Evolutionary conservation across 2,329 filamentous ascomycete genomes (phyloP), one percentile per base, ranked within the genome.

Genomic region (Calonectria henricotiae): DNA sequence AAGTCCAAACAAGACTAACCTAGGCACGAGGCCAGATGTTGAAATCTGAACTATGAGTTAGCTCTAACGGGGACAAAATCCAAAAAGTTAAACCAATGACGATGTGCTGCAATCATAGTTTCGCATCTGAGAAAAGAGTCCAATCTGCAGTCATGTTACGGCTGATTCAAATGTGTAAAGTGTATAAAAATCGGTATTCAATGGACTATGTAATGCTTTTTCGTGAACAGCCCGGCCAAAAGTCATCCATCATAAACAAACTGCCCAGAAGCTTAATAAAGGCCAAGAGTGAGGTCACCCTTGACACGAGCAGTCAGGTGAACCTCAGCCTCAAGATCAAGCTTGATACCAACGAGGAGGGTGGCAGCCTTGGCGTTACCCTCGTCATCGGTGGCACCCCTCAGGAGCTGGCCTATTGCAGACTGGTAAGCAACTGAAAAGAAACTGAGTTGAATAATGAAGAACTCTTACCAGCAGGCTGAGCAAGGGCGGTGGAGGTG

Each of bases 331-430:
- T 58, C 51, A 7, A 58, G 51, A 20, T 58, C 51, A 20, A 58
- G 51, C 51, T 58, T 58, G 32, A 58, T 17, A 27, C 51, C 51
- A 25, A 58, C 51, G 12, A 58, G 51, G 12, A 58, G 51, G 51
- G 51, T 58, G 51, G 51, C 51, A 39, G 51, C 51, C 51, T 58
- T 58, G 51, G 51, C 51, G 32, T 58, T 58, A 32, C 51, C 51
- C 32, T 58, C 51, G 15, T 58, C 51, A 7, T 58, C 51, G 20
- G 51, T 58, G 20, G 51, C 51, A 27, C 51, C 51, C 6, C 20
- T 15, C n/a, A 58, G 51, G 6, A 58, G 51, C 51, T 58, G 51
- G 5, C 51, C 51, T 58, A 32, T 25, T 9, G 12, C 20, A 6
- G 3, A 6, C 6, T 6, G 8, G n/a, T 58, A 17, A 58, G 51